These are phyloP conservation scores for Pichia inconspicua DNA, from an alignment of 1,139 yeast species.

Conservation along the genomic window DNA sequence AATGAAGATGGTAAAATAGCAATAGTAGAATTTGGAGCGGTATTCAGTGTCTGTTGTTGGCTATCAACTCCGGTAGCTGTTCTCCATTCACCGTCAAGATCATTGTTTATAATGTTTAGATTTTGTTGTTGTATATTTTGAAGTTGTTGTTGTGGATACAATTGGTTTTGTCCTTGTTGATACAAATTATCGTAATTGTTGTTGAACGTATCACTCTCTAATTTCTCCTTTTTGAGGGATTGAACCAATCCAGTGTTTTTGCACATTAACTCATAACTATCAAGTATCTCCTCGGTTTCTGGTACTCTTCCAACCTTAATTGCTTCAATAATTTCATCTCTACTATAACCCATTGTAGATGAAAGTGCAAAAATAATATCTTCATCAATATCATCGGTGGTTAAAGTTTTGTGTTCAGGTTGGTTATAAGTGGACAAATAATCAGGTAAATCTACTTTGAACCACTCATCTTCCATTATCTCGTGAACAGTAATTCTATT, in stretches of 20 bases:
- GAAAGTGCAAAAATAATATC: constrained; percentile 72
- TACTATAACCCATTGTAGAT: constrained; percentile 87
- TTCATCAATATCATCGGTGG: constrained; percentile 53
- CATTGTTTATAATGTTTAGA: background rate
- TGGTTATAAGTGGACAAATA: constrained; percentile 70
- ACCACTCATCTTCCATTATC: constrained; percentile 96
- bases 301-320: constrained; percentile 36
- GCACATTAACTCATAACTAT: constrained; percentile 81
- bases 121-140: constrained; percentile 1
- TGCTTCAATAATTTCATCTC: constrained; percentile 77
- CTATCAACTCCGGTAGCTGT: constrained; percentile 24
- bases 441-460: constrained; percentile 72
- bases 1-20: constrained; percentile 90
- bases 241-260: constrained; percentile 70
- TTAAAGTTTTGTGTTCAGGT: constrained; percentile 32
- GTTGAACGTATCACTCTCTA: constrained; percentile 6
- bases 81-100: constrained; percentile 20
- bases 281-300: constrained; percentile 70
- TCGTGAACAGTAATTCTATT: constrained; percentile 93
- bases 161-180: constrained; percentile 12
- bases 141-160: constrained; percentile 4
- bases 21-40: constrained; percentile 59
- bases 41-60: constrained; percentile 21
- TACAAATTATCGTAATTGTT: constrained; percentile 1
- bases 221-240: constrained; percentile 47